Conservation (phyloP, 2,329 filamentous ascomycete genomes). For the Alternaria dauci region DNA sequence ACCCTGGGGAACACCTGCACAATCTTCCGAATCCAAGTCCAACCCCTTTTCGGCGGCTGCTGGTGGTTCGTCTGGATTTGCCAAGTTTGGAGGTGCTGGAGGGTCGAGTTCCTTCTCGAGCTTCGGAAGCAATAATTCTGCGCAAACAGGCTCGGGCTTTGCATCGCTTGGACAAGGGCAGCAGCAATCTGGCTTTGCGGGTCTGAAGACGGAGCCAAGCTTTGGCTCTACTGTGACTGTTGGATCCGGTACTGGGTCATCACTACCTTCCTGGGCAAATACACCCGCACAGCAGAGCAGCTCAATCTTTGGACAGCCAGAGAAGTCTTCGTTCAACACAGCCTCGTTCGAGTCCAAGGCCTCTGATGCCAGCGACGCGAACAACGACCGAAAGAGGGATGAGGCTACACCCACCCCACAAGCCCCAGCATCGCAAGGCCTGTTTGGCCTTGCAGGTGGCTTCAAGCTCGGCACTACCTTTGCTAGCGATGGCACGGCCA, state of each 20-base stretch:
- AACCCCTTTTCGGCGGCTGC: conserved; percentile 47
- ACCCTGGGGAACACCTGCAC: conserved; percentile 35
- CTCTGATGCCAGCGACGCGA: conserved; percentile 41
- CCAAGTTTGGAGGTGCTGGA: conserved; percentile 37
- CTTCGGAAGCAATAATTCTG: conserved; percentile 14
- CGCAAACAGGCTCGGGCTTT: conserved; percentile 34
- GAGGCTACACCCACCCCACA: conserved; percentile 49
- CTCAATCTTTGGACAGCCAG: conserved; percentile 39
- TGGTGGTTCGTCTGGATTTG: conserved; percentile 41
- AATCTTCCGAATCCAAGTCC: conserved; percentile 30
- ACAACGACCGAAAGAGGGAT: conserved; percentile 43
- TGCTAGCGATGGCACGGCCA: conserved; percentile 68
- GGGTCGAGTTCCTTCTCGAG: conserved; percentile 30
- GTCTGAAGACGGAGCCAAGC: conserved; percentile 42
- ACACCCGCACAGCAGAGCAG: conserved; percentile 41
- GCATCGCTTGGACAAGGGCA: conserved; percentile 35
- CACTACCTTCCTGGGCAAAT: conserved; percentile 43
- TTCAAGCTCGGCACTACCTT: conserved; percentile 76
- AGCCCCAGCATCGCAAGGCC: conserved; percentile 32
- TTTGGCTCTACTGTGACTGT: conserved; percentile 55
- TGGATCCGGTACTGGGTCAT: conserved; percentile 45
- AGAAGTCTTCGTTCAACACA: conserved; percentile 41
- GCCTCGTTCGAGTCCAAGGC: conserved; percentile 43
- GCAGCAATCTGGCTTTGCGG: conserved; percentile 43
- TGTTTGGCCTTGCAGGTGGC: conserved; percentile 51